Conservation (phyloP, 2,329 filamentous ascomycete species). For the Fusarium pilosicola region DNA sequence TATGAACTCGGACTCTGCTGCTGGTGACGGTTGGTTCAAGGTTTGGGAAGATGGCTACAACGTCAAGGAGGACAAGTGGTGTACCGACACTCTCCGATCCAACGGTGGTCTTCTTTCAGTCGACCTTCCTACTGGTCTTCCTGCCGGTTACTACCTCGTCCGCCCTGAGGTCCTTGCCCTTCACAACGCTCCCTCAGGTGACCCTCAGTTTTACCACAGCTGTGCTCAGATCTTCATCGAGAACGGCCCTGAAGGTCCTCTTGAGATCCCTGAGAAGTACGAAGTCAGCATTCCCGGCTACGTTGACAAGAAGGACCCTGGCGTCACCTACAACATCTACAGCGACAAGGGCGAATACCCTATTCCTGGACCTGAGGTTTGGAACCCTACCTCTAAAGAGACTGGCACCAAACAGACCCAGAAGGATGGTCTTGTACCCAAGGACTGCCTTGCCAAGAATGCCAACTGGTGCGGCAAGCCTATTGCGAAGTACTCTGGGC, state of each 20-base stretch:
- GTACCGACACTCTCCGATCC: constrained; percentile 73
- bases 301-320: constrained; percentile 62
- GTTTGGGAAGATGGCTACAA: constrained; percentile 77
- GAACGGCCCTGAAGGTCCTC: constrained; percentile 54
- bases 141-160: constrained; percentile 75
- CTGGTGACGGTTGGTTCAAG: constrained; percentile 81
- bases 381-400: constrained; percentile 50
- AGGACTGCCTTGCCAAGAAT: constrained; percentile 70
- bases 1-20: constrained; percentile 61
- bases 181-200: constrained; percentile 66
- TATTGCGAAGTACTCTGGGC: constrained; percentile 64
- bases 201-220: constrained; percentile 78
- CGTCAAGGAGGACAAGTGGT: constrained; percentile 66
- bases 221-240: constrained; percentile 77
- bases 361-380: constrained; percentile 66
- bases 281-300: constrained; percentile 75
- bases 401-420: constrained; percentile 35
- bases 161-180: constrained; percentile 76
- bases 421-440: constrained; percentile 62
- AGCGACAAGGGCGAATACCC: constrained; percentile 56
- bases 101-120: constrained; percentile 73
- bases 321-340: constrained; percentile 74
- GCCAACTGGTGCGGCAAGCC: constrained; percentile 78
- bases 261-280: constrained; percentile 58
- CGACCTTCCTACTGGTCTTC: constrained; percentile 68